Conservation (phyloP, 2,329 filamentous ascomycete genomes). For the Colletotrichum lindemuthianum region DNA sequence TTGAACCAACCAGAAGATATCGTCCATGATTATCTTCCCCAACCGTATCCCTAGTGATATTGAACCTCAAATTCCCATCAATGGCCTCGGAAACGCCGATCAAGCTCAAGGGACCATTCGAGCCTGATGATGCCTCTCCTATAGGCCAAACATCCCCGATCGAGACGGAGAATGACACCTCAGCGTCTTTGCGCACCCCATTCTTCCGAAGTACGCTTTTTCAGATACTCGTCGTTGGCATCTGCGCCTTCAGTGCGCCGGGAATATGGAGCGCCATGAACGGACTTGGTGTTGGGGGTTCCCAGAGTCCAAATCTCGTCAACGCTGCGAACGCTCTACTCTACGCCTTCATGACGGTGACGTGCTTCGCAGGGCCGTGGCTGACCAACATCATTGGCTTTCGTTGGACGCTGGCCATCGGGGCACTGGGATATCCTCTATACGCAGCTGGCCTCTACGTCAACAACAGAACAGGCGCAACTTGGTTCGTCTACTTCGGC, state of each 20-base stretch:
- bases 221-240: slow-evolving; percentile 51
- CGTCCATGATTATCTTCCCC: no score
- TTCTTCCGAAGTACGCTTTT: slow-evolving; percentile 47
- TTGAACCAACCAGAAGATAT: no score
- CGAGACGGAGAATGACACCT: no score
- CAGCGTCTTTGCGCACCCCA: neutral
- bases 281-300: slow-evolving; percentile 50
- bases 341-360: slow-evolving; percentile 55
- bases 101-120: no score
- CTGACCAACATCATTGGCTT: slow-evolving; percentile 51
- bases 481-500: slow-evolving; percentile 52
- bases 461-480: slow-evolving; percentile 67
- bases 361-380: slow-evolving; percentile 52
- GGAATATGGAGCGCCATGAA: slow-evolving; percentile 56
- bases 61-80: no score
- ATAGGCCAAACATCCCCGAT: no score
- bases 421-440: slow-evolving; percentile 68
- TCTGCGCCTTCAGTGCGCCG: slow-evolving; percentile 52
- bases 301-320: slow-evolving; percentile 52
- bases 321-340: slow-evolving; percentile 58
- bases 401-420: slow-evolving; percentile 51
- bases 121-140: no score
- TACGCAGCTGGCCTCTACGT: slow-evolving; percentile 66
- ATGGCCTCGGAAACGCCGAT: no score
- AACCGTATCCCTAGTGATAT: no score